These are phyloP conservation scores for Cylindrodendrum hubeiense DNA, from an alignment of 2,329 filamentous ascomycete genomes.

Conservation along the genomic window DNA sequence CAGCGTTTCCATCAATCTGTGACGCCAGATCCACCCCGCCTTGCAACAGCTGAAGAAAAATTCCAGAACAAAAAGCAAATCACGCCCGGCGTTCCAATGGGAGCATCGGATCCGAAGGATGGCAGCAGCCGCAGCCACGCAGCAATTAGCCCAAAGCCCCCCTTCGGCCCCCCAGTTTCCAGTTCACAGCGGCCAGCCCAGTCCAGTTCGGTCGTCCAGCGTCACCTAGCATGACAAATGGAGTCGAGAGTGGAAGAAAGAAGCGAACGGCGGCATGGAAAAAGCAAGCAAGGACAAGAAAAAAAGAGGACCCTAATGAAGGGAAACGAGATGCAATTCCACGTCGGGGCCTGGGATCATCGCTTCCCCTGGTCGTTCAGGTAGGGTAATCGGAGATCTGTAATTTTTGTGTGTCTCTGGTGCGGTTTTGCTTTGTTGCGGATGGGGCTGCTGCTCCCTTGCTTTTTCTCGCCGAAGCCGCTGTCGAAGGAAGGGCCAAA, in stretches of 20 bases:
- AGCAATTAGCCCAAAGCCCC: no score
- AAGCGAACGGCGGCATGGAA: background rate
- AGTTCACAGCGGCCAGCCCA: no score
- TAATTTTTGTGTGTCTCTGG: background rate
- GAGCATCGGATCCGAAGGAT: conserved; percentile 6
- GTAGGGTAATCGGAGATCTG: background rate
- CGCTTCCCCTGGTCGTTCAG: background rate
- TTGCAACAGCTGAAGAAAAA: conserved; percentile 29
- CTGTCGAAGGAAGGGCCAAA: background rate
- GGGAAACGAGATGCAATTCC: background rate
- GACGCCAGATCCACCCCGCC: conserved; percentile 28
- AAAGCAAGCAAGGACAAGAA: background rate
- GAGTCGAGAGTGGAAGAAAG: background rate
- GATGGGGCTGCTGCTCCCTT: background rate
- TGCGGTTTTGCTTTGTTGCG: background rate
- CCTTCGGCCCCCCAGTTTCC: no score
- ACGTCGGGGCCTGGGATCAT: background rate
- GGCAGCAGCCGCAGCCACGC: conserved; percentile 18
- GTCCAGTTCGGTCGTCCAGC: conserved; percentile 2
- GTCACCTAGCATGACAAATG: conserved; percentile 8
- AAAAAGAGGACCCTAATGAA: background rate
- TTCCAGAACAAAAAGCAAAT: conserved; percentile 44
- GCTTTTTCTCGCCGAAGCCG: background rate
- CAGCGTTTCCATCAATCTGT: conserved; percentile 19
- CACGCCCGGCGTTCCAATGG: no score